These are phyloP conservation scores for Kwoniella sp. DNA, from an alignment of 768 basidiomycete genomes.

Conservation along the genomic window DNA sequence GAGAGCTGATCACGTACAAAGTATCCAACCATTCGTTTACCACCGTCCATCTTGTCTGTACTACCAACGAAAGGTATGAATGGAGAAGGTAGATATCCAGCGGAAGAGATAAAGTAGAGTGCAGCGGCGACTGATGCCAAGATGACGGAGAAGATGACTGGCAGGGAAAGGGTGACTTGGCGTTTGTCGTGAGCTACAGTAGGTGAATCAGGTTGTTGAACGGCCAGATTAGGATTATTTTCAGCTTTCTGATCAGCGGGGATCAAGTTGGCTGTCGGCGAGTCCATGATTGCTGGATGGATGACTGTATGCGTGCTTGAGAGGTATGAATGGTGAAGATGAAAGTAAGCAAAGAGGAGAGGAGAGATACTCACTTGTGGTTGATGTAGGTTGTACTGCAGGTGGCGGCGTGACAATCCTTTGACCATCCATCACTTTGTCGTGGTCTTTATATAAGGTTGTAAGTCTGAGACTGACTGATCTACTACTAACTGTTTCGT, in stretches of 20 bases:
- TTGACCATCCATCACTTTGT: background rate
- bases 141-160: background rate
- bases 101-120: background rate
- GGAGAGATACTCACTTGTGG: background rate
- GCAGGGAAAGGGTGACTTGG: background rate
- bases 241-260: background rate
- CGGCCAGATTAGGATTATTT: no score
- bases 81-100: background rate
- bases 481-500: no score
- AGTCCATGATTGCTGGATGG: background rate
- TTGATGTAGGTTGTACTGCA: background rate
- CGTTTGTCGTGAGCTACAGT: background rate
- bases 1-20: no score
- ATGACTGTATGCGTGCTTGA: no score
- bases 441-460: background rate
- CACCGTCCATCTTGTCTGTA: constrained; percentile 1
- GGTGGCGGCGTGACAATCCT: background rate
- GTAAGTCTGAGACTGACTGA: background rate
- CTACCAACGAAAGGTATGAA: background rate
- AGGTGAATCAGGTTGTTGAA: background rate
- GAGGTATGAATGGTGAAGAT: background rate
- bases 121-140: background rate
- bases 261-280: background rate
- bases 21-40: constrained; percentile 18
- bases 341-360: background rate